Conservation (phyloP, 768 basidiomycete species). For the Lentinula sp. region DNA sequence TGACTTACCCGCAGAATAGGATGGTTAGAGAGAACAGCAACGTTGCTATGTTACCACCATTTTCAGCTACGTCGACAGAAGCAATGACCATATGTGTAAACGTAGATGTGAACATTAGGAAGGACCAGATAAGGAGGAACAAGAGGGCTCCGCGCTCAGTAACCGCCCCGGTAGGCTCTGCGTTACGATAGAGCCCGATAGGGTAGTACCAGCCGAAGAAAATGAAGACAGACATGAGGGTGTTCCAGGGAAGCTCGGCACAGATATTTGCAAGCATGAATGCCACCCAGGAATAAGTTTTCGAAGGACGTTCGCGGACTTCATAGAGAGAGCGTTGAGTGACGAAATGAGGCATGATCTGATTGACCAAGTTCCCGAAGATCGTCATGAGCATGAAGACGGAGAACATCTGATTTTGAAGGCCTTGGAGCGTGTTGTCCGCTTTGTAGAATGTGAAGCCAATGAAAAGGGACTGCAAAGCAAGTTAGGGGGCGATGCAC, state of each 20-base stretch:
- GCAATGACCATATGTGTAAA: constrained; percentile 30
- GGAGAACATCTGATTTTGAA: constrained; percentile 23
- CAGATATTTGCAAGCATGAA: constrained; percentile 27
- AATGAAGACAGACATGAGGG: constrained; percentile 18
- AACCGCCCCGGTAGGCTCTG: constrained; percentile 24
- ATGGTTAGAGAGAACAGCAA: constrained; percentile 33
- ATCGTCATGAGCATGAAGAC: constrained; percentile 21
- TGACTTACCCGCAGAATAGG: constrained; percentile 32
- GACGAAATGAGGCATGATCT: constrained; percentile 31
- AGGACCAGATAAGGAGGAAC: constrained; percentile 28
- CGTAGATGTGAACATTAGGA: constrained; percentile 32
- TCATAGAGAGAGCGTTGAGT: constrained; percentile 25
- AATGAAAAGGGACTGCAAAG: constrained; percentile 16
- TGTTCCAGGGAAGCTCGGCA: constrained; percentile 23
- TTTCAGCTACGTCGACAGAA: constrained; percentile 27
- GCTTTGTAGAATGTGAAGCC: constrained; percentile 25
- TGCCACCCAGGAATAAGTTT: constrained; percentile 26
- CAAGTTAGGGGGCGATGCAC: neutral
- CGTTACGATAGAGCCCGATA: constrained; percentile 34
- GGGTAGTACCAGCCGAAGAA: constrained; percentile 31
- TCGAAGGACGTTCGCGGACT: constrained; percentile 25
- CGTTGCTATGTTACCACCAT: constrained; percentile 33
- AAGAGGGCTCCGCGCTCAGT: constrained; percentile 31
- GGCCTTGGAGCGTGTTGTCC: constrained; percentile 18
- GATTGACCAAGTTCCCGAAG: constrained; percentile 25